Base-by-base conservation (phyloP, 106 monocot species). In the Amphibolis antarctica region DNA sequence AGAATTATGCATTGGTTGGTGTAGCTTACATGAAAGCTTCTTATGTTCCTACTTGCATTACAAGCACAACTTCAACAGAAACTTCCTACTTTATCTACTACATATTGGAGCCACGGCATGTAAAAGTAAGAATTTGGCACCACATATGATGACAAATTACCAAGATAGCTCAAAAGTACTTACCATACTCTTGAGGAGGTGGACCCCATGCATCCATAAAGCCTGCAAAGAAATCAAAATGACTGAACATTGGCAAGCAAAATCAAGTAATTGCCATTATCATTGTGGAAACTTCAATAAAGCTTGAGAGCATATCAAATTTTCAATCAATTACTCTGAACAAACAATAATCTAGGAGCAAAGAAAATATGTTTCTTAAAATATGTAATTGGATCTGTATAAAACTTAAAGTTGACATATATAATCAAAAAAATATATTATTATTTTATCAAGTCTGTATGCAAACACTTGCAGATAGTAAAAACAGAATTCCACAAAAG, bases 381-480 rank as follows among this genome's bases (percentile, higher is more conserved):
- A 36, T 36, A 36, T 4, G 36, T 36, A 36, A 36, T 36, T 36
- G 36, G 2, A 36, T n/a, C n/a, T 36, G 7, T 7, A 36, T 4
- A 2, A 36, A 36, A 36, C 36, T 7, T 36, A 36, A 36, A 36
- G 4, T n/a, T n/a, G n/a, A n/a, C n/a, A n/a, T n/a, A n/a, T n/a
- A n/a, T n/a, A n/a, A n/a, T n/a, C n/a, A n/a, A n/a, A n/a, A n/a
- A n/a, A n/a, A n/a, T n/a, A n/a, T n/a, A n/a, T n/a, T n/a, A n/a
- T n/a, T n/a, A n/a, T n/a, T n/a, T n/a, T n/a, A n/a, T n/a, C n/a
- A n/a, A n/a, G n/a, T n/a, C n/a, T n/a, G n/a, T n/a, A n/a, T n/a
- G n/a, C n/a, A n/a, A n/a, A 55, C 21, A 76, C 84, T 90, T 76
- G 19, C 12, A 76, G 18, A 46, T 46, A 30, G 48, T 30, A 56